Conservation (phyloP, 2,329 filamentous ascomycete species). For the Aspergillus japonicus region DNA sequence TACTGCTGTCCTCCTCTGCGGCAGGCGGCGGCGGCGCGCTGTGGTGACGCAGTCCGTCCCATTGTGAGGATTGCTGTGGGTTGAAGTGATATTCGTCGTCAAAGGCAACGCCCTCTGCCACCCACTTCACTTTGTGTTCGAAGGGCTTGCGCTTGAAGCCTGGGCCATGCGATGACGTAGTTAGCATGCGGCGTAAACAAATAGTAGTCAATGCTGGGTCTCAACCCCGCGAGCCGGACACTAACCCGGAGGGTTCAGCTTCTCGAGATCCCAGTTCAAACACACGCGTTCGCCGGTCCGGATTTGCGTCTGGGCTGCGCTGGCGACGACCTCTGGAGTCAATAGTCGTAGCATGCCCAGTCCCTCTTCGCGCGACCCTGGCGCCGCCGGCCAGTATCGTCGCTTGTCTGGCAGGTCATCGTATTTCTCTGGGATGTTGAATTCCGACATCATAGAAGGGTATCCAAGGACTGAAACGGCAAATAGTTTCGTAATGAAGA, state of each 20-base stretch:
- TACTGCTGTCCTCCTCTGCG: not conserved
- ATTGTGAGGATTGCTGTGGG: conserved; percentile 55
- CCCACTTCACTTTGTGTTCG: conserved; percentile 53
- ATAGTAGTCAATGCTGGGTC: not conserved
- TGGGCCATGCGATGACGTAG: conserved; percentile 15
- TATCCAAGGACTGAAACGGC: not conserved
- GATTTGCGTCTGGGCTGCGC: conserved; percentile 53
- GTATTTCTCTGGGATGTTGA: conserved; percentile 32
- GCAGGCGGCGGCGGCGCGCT: conserved; percentile 37
- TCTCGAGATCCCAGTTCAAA: conserved; percentile 58
- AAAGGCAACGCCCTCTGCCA: conserved; percentile 45
- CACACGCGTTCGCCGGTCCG: conserved; percentile 54
- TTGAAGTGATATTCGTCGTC: conserved; percentile 56
- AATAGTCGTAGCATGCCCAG: conserved; percentile 54
- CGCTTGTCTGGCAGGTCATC: conserved; percentile 50
- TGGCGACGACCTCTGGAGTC: conserved; percentile 53
- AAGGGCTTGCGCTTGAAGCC: conserved; percentile 55
- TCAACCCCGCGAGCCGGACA: not conserved
- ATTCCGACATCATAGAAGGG: conserved; percentile 16
- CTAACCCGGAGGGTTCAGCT: conserved; percentile 48
- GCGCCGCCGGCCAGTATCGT: conserved; percentile 49
- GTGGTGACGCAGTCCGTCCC: conserved; percentile 55
- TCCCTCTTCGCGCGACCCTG: conserved; percentile 53
- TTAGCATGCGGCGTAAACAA: not conserved
- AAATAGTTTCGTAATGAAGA: too few relatives aligned